A percentile compares a stretch with the other conserved stretches of the same genome.
Conservation (phyloP, 1,284 basidiomycete genomes). For the Leccinum proximum region DNA sequence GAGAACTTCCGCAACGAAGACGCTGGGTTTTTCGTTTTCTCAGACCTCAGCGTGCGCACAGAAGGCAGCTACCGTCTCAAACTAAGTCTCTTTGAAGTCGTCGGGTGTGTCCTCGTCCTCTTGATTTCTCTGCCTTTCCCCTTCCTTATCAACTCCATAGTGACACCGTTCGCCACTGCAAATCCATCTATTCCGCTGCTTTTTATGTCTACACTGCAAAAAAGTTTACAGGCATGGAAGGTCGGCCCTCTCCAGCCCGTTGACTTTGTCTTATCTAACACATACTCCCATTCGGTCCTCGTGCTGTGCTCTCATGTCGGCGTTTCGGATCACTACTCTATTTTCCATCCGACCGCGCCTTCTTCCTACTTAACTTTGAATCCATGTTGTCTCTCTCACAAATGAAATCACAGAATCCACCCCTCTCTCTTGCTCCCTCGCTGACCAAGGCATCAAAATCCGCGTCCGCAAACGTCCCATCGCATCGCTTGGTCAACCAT, state of each 20-base stretch:
- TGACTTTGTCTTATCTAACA: slow-evolving; percentile 23
- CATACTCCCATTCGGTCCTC: slow-evolving; percentile 10
- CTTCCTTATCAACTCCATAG: slow-evolving; percentile 35
- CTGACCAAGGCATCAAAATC: slow-evolving; percentile 93
- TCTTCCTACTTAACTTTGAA: slow-evolving; percentile 4
- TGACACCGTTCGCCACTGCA: slow-evolving; percentile 84
- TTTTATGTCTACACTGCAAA: slow-evolving; percentile 94
- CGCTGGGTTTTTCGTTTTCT: slow-evolving; percentile 91
- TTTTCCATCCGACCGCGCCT: slow-evolving; percentile 11
- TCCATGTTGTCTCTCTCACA: background rate
- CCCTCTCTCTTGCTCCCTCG: slow-evolving; percentile 82
- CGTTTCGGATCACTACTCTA: slow-evolving; percentile 23
- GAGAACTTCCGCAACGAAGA: slow-evolving; percentile 74
- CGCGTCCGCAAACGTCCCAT: slow-evolving; percentile 78
- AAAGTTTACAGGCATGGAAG: slow-evolving; percentile 93
- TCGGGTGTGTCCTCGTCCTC: slow-evolving; percentile 56
- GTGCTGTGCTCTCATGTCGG: slow-evolving; percentile 9
- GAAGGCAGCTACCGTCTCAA: slow-evolving; percentile 89
- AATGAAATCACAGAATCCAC: slow-evolving; percentile 65
- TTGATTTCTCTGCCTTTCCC: slow-evolving; percentile 1
- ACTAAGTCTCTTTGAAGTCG: slow-evolving; percentile 90
- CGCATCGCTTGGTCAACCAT: slow-evolving; percentile 37
- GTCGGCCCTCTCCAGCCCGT: slow-evolving; percentile 38
- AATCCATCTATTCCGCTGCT: slow-evolving; percentile 80
- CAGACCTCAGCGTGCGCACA: slow-evolving; percentile 84